Evolutionary conservation across 225 moss, liverwort and hornwort genomes (phyloP).

Genomic region (Marchantia paleacea): DNA sequence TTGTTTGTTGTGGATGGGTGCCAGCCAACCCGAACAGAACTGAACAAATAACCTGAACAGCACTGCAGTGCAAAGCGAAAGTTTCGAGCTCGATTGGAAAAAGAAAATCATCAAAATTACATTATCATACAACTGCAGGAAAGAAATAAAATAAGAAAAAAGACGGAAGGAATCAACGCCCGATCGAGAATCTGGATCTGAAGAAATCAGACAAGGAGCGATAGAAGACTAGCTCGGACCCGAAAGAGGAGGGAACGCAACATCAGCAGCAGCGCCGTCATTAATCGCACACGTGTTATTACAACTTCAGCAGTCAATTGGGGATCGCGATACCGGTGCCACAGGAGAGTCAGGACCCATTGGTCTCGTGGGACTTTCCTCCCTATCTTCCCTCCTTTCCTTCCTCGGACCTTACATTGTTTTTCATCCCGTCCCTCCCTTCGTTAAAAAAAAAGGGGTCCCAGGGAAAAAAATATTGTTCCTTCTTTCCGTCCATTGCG

Average conservation of each 20-base stretch:
- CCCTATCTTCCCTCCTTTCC: too few relatives aligned
- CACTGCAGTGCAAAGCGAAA: background rate
- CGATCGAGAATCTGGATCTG: background rate
- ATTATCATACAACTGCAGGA: too few relatives aligned
- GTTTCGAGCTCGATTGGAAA: background rate
- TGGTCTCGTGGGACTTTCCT: conserved; percentile 17
- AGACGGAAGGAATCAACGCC: background rate
- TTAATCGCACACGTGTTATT: conserved; percentile 23
- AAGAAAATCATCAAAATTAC: background rate
- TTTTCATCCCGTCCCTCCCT: too few relatives aligned
- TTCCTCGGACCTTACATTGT: too few relatives aligned
- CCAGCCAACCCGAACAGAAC: conserved; percentile 1
- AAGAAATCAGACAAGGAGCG: background rate
- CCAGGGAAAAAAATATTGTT: background rate
- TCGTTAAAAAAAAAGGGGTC: background rate
- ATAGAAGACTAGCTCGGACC: background rate
- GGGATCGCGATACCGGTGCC: background rate
- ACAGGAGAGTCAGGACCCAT: background rate
- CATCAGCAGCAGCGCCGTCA: conserved; percentile 12
- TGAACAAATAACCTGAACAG: background rate
- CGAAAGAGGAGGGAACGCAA: background rate
- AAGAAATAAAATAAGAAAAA: background rate
- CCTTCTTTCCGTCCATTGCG: background rate
- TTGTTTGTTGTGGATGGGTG: background rate
- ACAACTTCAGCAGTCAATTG: background rate